Base-by-base conservation (phyloP, 2,329 filamentous ascomycete genomes). In the Proliferodiscus dingleyae region DNA sequence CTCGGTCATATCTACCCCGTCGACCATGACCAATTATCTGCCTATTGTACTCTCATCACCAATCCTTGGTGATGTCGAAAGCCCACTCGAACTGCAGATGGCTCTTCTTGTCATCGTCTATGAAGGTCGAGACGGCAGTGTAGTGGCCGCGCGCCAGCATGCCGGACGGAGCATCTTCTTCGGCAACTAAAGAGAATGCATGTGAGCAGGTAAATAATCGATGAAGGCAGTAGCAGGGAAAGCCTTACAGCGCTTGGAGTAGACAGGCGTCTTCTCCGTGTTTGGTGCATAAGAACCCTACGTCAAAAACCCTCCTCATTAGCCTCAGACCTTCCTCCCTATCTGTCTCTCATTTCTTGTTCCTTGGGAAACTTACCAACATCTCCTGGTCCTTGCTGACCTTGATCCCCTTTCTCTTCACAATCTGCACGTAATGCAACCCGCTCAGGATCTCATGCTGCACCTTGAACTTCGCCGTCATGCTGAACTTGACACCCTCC, bases 311-410 rank as follows among this genome's bases (percentile, higher is more conserved):
- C 19, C 34, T 6, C 28, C 15, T 34, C 18, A 62, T 52, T 43
- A 47, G 41, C 9, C 34, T 23, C n/a, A n/a, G n/a, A n/a, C n/a
- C n/a, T n/a, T n/a, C 16, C 32, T 9, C n/a, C 32, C 34, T 15
- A n/a, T 37, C 18, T 18, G 19, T 11, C 19, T 13, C 9, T 2
- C 15, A 5, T 4, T 37, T 11, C 11, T 9, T 6, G 7, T 23
- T 5, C 2, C 6, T 11, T 23, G 13, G 23, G n/a, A 21, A 13
- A 75, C 84, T 63, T 69, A 93, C 89, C 78, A 98, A 86, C 93
- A 98, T 98, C 74, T 97, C 91, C 60, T 94, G 87, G 63, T 93
- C 86, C 80, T 96, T 98, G 73, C 85, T 87, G 51, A 91, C 81
- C 49, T 80, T 81, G 65, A 97, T 77, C 44, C 87, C 87, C 75